Evolutionary conservation across 306 rosid species (phyloP).

Genomic region (Lotus japonicus): DNA sequence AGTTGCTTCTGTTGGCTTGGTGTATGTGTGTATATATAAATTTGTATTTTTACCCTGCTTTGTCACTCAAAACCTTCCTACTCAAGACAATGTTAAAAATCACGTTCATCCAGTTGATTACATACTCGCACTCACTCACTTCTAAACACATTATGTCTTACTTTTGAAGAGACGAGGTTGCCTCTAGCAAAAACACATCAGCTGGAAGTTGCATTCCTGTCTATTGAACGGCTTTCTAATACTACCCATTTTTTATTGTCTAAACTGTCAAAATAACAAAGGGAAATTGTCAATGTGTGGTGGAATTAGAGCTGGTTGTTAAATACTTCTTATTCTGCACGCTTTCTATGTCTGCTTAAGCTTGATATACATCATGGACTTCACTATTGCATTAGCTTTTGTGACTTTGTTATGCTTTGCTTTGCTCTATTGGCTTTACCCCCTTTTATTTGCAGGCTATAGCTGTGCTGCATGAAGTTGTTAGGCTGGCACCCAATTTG

Average conservation of each 20-base stretch:
- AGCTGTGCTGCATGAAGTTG: slow-evolving; percentile 53
- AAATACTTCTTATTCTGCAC: slow-evolving; percentile 5
- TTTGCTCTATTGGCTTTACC: slow-evolving; percentile 12
- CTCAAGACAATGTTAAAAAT: too few species aligned
- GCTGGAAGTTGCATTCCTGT: not conserved
- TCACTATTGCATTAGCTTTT: not conserved
- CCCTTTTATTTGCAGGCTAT: slow-evolving; percentile 46
- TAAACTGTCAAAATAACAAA: not conserved
- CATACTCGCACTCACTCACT: too few species aligned
- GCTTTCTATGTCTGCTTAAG: slow-evolving; percentile 1
- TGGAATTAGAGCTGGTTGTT: not conserved
- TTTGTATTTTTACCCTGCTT: too few species aligned
- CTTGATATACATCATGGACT: not conserved
- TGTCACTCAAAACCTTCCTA: too few species aligned
- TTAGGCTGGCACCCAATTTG: slow-evolving; percentile 67
- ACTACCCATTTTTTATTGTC: not conserved
- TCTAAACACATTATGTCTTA: too few species aligned
- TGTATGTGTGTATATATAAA: too few species aligned
- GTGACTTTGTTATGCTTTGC: not conserved
- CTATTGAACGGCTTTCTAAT: not conserved
- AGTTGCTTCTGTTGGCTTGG: too few species aligned
- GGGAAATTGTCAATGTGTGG: not conserved
- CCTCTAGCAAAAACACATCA: too few species aligned
- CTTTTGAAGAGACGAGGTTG: too few species aligned
- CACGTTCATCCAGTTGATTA: too few species aligned